Evolutionary conservation across 257 asterid genomes (phyloP).

Genomic region (Plantago elongata): DNA sequence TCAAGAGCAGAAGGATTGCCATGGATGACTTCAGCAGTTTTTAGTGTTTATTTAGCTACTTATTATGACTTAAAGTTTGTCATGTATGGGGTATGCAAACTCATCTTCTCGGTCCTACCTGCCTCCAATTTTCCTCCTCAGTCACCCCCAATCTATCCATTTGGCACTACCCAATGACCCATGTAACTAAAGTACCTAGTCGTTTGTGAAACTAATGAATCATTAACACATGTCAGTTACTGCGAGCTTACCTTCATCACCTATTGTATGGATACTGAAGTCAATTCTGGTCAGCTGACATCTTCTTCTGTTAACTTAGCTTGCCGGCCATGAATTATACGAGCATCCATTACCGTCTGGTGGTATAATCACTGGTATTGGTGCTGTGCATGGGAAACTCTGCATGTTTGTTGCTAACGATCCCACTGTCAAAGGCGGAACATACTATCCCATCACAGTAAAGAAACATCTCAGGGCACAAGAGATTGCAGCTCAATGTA

Average conservation of each 20-base stretch:
- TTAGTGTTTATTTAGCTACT: no score
- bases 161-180: no score
- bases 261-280: constrained; percentile 1
- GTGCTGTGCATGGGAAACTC: constrained; percentile 81
- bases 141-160: no score
- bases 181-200: neutral
- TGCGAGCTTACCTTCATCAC: constrained; percentile 7
- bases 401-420: constrained; percentile 98
- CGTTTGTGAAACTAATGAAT: constrained; percentile 5
- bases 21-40: no score
- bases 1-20: no score
- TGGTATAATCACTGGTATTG: constrained; percentile 89
- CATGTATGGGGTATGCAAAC: no score
- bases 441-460: constrained; percentile 88
- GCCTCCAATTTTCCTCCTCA: no score
- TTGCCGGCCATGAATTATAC: constrained; percentile 91
- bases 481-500: constrained; percentile 87
- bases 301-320: constrained; percentile 37
- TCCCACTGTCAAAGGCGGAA: constrained; percentile 97
- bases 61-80: no score
- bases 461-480: constrained; percentile 99
- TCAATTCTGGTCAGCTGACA: constrained; percentile 23
- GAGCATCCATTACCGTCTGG: constrained; percentile 89
- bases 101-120: no score
- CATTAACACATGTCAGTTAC: neutral